A percentile compares a stretch with the other conserved stretches of the same genome.
These are phyloP conservation scores for Bryopsis sp. DNA, from an alignment of 139 green algal genomes.

Conservation along the genomic window DNA sequence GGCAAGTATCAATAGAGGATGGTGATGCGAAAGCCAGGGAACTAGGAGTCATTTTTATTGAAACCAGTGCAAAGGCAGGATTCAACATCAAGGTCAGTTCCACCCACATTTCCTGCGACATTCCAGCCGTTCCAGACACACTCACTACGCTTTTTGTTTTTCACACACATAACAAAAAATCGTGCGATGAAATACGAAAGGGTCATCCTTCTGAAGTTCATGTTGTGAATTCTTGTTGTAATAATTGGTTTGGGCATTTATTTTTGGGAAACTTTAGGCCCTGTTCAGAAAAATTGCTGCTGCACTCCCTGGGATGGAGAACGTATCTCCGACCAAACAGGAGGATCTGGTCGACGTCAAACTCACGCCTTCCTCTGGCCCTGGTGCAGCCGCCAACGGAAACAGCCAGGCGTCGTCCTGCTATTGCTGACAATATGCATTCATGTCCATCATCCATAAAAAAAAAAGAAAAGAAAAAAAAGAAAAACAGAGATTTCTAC, in stretches of 20 bases:
- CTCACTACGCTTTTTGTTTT: not conserved
- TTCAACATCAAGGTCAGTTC: slow-evolving; percentile 94
- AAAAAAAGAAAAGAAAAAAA: no score
- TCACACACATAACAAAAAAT: no score
- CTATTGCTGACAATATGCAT: slow-evolving; percentile 4
- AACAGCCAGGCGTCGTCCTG: not conserved
- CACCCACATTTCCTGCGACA: not conserved
- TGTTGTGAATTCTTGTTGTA: no score
- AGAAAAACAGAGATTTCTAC: no score
- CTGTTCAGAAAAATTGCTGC: slow-evolving; percentile 97
- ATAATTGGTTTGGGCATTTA: no score
- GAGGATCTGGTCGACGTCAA: slow-evolving; percentile 90
- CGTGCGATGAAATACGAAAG: no score
- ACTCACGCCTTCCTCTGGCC: slow-evolving; percentile 41
- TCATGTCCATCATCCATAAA: no score
- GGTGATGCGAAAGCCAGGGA: slow-evolving; percentile 88
- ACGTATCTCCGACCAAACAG: slow-evolving; percentile 35
- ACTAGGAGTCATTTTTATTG: slow-evolving; percentile 94
- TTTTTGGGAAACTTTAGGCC: no score
- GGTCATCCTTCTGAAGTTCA: not conserved
- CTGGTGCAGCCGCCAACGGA: slow-evolving; percentile 2
- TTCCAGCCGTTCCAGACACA: not conserved
- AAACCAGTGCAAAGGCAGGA: slow-evolving; percentile 95
- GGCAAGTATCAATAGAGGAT: slow-evolving; percentile 95
- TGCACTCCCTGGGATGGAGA: slow-evolving; percentile 91